A percentile compares a stretch with the other conserved stretches of the same genome.
Evolutionary conservation across 805 yeast species (phyloP).

Genomic region (Pichia kluyveri): DNA sequence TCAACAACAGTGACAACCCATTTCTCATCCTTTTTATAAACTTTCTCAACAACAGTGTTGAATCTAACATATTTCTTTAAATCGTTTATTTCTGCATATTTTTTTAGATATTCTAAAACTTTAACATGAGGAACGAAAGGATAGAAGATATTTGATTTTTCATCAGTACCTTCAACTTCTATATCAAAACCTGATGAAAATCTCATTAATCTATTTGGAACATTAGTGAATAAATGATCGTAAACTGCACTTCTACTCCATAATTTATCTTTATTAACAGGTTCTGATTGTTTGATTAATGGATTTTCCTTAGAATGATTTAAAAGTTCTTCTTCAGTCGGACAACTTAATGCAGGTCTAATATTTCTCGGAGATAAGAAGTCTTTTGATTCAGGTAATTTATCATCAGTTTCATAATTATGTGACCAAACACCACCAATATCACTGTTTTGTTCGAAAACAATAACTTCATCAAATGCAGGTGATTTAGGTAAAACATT

Average conservation of each 20-base stretch:
- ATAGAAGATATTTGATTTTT: conserved; percentile 12
- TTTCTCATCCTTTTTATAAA: conserved; percentile 17
- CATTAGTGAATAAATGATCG: conserved; percentile 31
- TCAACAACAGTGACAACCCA: conserved; percentile 26
- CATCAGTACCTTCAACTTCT: conserved; percentile 1
- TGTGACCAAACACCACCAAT: conserved; percentile 35
- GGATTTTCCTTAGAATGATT: neutral
- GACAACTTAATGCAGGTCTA: conserved; percentile 7
- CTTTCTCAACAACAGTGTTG: conserved; percentile 27
- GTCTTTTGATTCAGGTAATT: conserved; percentile 12
- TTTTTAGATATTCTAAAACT: conserved; percentile 11
- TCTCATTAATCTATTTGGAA: conserved; percentile 29
- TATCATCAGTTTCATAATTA: conserved; percentile 13
- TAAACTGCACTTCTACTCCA: conserved; percentile 21
- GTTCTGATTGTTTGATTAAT: conserved; percentile 17
- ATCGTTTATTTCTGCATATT: conserved; percentile 19
- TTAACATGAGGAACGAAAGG: conserved; percentile 15
- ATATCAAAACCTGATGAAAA: conserved; percentile 28
- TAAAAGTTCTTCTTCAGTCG: conserved; percentile 1
- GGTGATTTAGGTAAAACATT: conserved; percentile 13
- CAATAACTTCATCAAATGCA: conserved; percentile 28
- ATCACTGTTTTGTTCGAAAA: conserved; percentile 29
- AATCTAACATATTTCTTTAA: conserved; percentile 23
- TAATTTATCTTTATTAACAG: neutral
- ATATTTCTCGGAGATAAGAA: conserved; percentile 9